Evolutionary conservation across 116 monocot species (phyloP), one percentile per base, ranked within the genome.

Genomic region (Zostera marina): DNA sequence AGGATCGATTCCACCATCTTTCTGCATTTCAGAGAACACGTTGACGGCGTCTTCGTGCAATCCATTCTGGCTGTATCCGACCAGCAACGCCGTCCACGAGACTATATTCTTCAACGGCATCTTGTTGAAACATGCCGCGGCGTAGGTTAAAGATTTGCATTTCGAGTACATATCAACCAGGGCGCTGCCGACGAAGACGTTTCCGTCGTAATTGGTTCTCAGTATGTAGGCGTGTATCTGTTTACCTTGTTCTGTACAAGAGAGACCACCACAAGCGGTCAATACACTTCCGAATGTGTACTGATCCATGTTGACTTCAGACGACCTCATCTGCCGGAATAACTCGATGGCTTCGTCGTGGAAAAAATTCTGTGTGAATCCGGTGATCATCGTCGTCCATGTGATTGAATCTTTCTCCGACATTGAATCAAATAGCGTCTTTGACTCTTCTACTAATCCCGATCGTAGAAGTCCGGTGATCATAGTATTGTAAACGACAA

Each of bases 141-240:
- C 78, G 4, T 43, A 47, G 38, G 41, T 69, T 48, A 87, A 64
- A 21, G 22, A 52, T 66, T 61, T 66, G 52, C 87, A 81, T 49
- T 87, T 87, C 13, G 74, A 81, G 53, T 87, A 87, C 87, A 87
- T 87, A 25, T 87, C 87, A 20, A 87, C 72, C 11, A 87, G 76
- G 44, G 87, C 79, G 67, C 87, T 87, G 11, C 87, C 87, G 1
- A 76, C 82, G 47, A 79, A 87, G 8, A 87, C 41, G 65, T 87
- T 81, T 41, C 63, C 73, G 15, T 57, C 60, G 6, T 71, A 81
- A 22, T 54, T n/a, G 45, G 81, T 81, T 70, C 79, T 78, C 24
- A 79, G 47, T 24, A 76, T 65, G 54, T 59, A 76, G 2, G 78
- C 73, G 66, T 87, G 87, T 38, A 76, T 13, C 81, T 81, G 76